Evolutionary conservation across 2,329 filamentous ascomycete genomes (phyloP).

Genomic region (Fusarium palustre): DNA sequence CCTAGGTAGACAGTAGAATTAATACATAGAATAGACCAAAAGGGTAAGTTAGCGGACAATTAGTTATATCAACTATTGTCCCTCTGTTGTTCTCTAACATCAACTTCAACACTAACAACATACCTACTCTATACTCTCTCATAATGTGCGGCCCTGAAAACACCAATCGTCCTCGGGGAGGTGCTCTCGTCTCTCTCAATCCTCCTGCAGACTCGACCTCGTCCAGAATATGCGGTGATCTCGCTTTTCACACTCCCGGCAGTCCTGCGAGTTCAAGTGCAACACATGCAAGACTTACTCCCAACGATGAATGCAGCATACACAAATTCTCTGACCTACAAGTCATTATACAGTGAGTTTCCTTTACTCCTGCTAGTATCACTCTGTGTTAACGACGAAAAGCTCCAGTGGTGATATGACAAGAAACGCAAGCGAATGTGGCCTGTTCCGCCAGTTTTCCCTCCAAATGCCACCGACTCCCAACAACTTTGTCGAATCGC

Average conservation of each 20-base stretch:
- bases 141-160: constrained; percentile 62
- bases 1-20: too few relatives aligned
- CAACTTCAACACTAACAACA: neutral
- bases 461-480: constrained; percentile 41
- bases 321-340: constrained; percentile 45
- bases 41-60: too few relatives aligned
- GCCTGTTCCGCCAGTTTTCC: constrained; percentile 55
- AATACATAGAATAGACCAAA: neutral
- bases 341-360: constrained; percentile 60
- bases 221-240: constrained; percentile 49
- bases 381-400: constrained; percentile 5
- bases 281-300: constrained; percentile 58
- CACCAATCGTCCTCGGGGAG: constrained; percentile 57
- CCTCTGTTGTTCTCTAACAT: neutral
- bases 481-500: constrained; percentile 49
- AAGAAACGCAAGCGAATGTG: constrained; percentile 55
- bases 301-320: constrained; percentile 39
- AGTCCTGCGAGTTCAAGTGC: constrained; percentile 53
- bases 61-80: neutral
- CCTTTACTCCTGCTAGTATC: fast-evolving
- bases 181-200: constrained; percentile 60
- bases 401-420: constrained; percentile 60
- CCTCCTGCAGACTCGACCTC: constrained; percentile 40
- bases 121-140: neutral
- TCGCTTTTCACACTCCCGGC: constrained; percentile 59